Evolutionary conservation across 1,284 basidiomycete species (phyloP).

Genomic region (Sporisorium scitamineum): DNA sequence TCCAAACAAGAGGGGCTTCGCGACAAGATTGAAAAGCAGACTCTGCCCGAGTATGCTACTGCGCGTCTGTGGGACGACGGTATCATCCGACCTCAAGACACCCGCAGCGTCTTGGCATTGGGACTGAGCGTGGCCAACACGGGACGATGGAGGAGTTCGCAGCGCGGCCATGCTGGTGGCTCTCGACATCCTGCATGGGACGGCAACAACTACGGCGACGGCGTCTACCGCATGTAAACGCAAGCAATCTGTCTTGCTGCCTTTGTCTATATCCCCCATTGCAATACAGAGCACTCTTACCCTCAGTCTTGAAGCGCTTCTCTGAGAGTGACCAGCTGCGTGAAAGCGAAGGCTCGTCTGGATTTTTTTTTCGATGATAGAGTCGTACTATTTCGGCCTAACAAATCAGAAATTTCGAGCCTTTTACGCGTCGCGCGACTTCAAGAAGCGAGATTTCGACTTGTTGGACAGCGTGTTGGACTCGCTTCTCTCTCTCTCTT

Average conservation of each 20-base stretch:
- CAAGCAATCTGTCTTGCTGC: not conserved
- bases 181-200: conserved; percentile 61
- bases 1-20: conserved; percentile 73
- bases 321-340: too few species aligned
- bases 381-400: not conserved
- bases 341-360: too few species aligned
- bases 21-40: conserved; percentile 86
- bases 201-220: conserved; percentile 57
- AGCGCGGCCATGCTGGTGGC: conserved; percentile 41
- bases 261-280: too few species aligned
- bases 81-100: conserved; percentile 91
- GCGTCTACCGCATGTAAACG: conserved; percentile 44
- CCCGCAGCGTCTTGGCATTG: conserved; percentile 85
- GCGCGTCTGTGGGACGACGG: conserved; percentile 95
- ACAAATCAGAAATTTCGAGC: not conserved
- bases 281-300: not conserved
- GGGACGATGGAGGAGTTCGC: conserved; percentile 55
- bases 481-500: conserved; percentile 2
- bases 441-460: conserved; percentile 7
- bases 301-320: too few species aligned
- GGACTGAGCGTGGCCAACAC: conserved; percentile 79
- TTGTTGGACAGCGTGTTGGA: conserved; percentile 27
- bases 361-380: not conserved
- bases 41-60: conserved; percentile 85
- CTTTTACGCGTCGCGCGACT: conserved; percentile 47